Evolutionary conservation across 805 yeast species (phyloP).

Genomic region (Komagataella pseudopastoris): DNA sequence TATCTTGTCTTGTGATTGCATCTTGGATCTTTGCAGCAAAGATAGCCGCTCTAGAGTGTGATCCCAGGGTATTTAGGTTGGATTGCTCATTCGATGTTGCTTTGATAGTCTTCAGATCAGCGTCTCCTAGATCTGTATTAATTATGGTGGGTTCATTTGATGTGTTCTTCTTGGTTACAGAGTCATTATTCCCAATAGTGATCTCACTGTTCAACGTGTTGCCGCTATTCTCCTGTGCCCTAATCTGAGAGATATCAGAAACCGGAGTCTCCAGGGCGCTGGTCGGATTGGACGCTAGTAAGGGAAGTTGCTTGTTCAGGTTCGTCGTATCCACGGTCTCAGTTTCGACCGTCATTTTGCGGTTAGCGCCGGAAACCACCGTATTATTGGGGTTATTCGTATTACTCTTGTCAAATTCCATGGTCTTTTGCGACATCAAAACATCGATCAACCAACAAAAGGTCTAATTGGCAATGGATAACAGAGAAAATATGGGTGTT

Average conservation of each 20-base stretch:
- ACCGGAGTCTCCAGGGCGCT: not conserved
- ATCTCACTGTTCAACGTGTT: slow-evolving; percentile 13
- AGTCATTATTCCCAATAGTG: not conserved
- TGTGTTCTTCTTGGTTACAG: not conserved
- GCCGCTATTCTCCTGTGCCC: slow-evolving; percentile 4
- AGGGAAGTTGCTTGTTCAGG: not conserved
- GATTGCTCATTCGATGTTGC: not conserved
- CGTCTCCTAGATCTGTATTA: not conserved
- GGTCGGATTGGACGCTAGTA: not conserved
- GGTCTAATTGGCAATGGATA: not conserved
- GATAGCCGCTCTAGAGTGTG: slow-evolving; percentile 72
- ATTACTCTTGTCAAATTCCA: not conserved
- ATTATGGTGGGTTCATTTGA: not conserved
- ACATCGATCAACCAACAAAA: not conserved
- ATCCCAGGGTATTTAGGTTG: slow-evolving; percentile 3
- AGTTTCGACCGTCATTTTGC: slow-evolving; percentile 39
- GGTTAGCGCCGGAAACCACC: not conserved
- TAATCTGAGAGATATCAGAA: slow-evolving; percentile 1
- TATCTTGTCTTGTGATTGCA: slow-evolving; percentile 77
- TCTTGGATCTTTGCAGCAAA: slow-evolving; percentile 92
- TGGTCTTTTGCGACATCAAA: not conserved
- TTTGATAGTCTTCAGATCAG: not conserved
- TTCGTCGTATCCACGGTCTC: slow-evolving; percentile 39
- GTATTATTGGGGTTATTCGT: not conserved
- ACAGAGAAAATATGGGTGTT: not conserved